A percentile compares a stretch with the other conserved stretches of the same genome.
phyloP scores from a whole-genome alignment of 2,329 filamentous ascomycete species.

The Aspergillus jensenii region DNA sequence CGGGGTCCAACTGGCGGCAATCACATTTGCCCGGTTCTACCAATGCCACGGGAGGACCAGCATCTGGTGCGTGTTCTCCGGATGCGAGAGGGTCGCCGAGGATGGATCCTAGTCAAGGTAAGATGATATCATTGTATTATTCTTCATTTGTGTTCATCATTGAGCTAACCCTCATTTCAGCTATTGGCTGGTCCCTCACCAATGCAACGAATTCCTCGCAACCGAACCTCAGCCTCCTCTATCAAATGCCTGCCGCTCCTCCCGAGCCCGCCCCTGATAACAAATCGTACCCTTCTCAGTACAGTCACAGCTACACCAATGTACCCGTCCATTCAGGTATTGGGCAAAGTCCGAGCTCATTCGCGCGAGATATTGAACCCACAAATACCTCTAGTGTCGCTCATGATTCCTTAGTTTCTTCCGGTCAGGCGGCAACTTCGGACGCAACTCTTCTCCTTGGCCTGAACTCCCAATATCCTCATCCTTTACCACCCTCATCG shows the following conservation, averaged over 20 bases:
- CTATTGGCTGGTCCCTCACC: conserved; percentile 83
- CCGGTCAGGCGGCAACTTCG: conserved; percentile 39
- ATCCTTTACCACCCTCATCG: conserved; percentile 16
- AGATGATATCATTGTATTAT: conserved; percentile 15
- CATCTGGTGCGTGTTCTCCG: conserved; percentile 26
- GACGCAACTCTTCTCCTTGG: conserved; percentile 47
- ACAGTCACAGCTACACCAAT: conserved; percentile 29
- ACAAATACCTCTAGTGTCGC: conserved; percentile 24
- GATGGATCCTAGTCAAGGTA: conserved; percentile 54
- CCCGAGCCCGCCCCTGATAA: conserved; percentile 23
- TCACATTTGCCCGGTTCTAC: conserved; percentile 32
- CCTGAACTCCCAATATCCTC: conserved; percentile 47
- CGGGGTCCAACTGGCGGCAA: conserved; percentile 51
- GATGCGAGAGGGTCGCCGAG: conserved; percentile 44
- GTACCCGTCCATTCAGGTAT: conserved; percentile 23
- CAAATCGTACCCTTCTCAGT: conserved; percentile 31
- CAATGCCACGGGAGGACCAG: conserved; percentile 17
- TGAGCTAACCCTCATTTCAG: conserved; percentile 47
- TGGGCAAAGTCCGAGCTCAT: conserved; percentile 21
- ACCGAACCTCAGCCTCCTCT: conserved; percentile 79
- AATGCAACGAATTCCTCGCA: conserved; percentile 83
- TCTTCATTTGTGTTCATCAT: not conserved
- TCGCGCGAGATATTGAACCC: conserved; percentile 34
- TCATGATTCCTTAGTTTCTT: conserved; percentile 37
- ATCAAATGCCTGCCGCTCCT: conserved; percentile 57